Conservation (phyloP, 768 basidiomycete species). For the Lactifluus pinguis region DNA sequence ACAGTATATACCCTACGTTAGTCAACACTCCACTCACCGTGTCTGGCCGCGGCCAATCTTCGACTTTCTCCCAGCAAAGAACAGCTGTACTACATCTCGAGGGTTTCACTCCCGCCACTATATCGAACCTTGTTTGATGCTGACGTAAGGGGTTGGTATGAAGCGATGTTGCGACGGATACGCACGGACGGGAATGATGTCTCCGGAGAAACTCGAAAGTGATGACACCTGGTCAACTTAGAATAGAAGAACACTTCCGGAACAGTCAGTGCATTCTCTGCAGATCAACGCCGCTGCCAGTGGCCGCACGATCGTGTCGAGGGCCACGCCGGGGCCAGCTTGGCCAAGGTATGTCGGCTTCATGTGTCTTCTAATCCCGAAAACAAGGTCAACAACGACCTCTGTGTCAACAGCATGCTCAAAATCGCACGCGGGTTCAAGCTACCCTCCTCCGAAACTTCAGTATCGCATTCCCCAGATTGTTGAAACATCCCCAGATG, state of each 20-base stretch:
- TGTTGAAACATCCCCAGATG: no score
- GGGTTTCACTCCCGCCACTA: conserved; percentile 83
- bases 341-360: no score
- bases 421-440: no score
- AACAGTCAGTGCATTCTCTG: conserved; percentile 67
- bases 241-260: conserved; percentile 70
- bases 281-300: conserved; percentile 27
- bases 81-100: conserved; percentile 82
- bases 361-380: no score
- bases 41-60: background rate
- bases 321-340: no score
- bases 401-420: no score
- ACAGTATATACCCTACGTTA: conserved; percentile 85
- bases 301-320: no score
- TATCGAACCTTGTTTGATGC: conserved; percentile 91
- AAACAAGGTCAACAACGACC: no score
- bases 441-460: no score
- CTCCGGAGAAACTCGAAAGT: conserved; percentile 29
- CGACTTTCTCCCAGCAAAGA: conserved; percentile 37
- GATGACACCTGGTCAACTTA: conserved; percentile 32
- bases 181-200: conserved; percentile 32
- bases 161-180: conserved; percentile 68
- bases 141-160: conserved; percentile 79
- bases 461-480: no score
- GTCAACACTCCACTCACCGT: conserved; percentile 12